Evolutionary conservation across 805 yeast species (phyloP).

Genomic region (Saccharomycopsis guyanensis): DNA sequence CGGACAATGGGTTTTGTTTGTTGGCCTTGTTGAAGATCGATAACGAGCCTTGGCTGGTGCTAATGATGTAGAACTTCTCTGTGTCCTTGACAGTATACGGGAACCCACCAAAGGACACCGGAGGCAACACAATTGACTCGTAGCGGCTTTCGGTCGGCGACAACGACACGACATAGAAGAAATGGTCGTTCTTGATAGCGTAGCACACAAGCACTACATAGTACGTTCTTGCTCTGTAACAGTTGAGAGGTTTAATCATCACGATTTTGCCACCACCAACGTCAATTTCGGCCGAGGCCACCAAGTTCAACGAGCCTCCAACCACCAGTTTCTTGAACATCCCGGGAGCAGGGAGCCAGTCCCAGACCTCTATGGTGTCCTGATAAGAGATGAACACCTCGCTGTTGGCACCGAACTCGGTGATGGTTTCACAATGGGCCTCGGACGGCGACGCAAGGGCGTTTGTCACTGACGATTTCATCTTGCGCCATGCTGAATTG

Average conservation of each 20-base stretch:
- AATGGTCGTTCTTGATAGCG: conserved; percentile 10
- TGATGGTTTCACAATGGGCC: background rate
- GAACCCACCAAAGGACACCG: conserved; percentile 23
- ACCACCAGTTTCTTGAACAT: conserved; percentile 2
- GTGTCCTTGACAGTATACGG: conserved; percentile 25
- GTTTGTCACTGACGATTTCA: conserved; percentile 19
- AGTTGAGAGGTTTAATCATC: conserved; percentile 25
- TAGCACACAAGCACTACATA: conserved; percentile 23
- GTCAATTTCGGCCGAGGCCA: conserved; percentile 22
- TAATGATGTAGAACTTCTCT: conserved; percentile 23
- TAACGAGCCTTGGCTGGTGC: conserved; percentile 27
- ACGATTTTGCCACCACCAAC: conserved; percentile 18
- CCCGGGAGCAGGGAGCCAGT: conserved; percentile 29
- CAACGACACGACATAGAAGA: conserved; percentile 12
- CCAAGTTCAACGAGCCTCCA: conserved; percentile 26
- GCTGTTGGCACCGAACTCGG: conserved; percentile 33
- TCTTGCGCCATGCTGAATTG: conserved; percentile 27
- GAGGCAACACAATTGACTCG: conserved; percentile 24
- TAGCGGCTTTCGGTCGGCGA: conserved; percentile 16
- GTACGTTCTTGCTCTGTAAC: conserved; percentile 22
- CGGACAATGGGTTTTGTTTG: conserved; percentile 1
- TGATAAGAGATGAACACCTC: conserved; percentile 29
- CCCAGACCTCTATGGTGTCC: conserved; percentile 33
- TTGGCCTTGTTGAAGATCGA: conserved; percentile 23
- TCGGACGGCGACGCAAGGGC: conserved; percentile 13